Evolutionary conservation across 2,329 filamentous ascomycete species (phyloP), one percentile per base, ranked within the genome.

Genomic region (Drechslerella dactyloides): DNA sequence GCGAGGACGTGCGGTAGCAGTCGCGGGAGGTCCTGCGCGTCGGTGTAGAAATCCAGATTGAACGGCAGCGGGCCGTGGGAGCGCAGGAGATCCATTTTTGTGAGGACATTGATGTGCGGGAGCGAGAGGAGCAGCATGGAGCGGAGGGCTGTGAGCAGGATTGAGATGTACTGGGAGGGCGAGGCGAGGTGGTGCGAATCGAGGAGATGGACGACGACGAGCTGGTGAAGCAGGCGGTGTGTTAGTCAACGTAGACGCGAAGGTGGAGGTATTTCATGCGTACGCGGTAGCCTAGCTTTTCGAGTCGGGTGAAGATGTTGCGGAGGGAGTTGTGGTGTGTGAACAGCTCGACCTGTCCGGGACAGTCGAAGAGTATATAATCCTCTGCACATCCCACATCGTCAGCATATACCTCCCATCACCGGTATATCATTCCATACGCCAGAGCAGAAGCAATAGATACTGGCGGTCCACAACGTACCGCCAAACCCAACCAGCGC

Each of bases 121-220:
- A 97, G 89, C 78, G 97, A 94, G 85, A 99, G 93, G 81, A 97
- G 94, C 59, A 99, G 87, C 93, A 99, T 99, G 76, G 91, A 93
- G 75, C 94, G 89, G 74, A 99, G 86, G 62, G 92, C 93, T 23
- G 99, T 87, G 64, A 99, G 88, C 65, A 99, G 85, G 76, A 96
- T 94, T 75, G 93, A 96, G 69, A 99, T 89, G 80, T 97, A 99
- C 72, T 97, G 86, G 1, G 93, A 97, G 0, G 94, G 94, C 70
- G 96, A 87, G 0, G 93, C 96, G 27, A 97, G 85, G 79, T 91
- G 93, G 79, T 96, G 94, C 3, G 91, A 96, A 79, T 99, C 94
- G 74, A 94, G 91, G 37, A 99, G 87, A 80, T 97, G 92, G 66
- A 99, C 84, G 51, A 94, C 91, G 70, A 97, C 92, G 76, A 97